Evolutionary conservation across 208 protist species (phyloP), one percentile per base, ranked within the genome.

Genomic region (Trypanosoma mega): DNA sequence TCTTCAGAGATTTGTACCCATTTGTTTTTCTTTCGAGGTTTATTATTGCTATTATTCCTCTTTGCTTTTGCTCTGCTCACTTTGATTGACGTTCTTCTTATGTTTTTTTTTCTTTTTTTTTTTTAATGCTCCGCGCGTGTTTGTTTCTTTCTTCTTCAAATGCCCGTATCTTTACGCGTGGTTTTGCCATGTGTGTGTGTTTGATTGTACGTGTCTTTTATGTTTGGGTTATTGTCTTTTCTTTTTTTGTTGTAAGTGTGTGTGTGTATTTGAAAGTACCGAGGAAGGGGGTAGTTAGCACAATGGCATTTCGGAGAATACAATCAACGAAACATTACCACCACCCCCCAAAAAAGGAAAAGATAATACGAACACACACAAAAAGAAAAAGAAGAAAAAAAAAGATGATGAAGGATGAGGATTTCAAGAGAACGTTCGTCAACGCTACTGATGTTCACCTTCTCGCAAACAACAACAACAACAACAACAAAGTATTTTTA

Each of bases 71-170:
- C 36, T 50, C 18, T 30, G 54, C 21, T 39, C 8, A 16, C 7
- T 55, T 2, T 51, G 11, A 3, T 8, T 20, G 3, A 24, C 41
- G 24, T 41, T 30, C 33, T 44, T 59, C 3, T 59, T 47, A 47
- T 47, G 9, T 59, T 47, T 59, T 59, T 59, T 44, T 47, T 47
- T 59, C 18, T 23, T 59, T 7, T 44, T 9, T 47, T 20, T 43
- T 44, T 23, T 47, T 34, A n/a, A 33, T 31, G 18, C 31, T 58
- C 34, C 23, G 5, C n/a, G n/a, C n/a, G n/a, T n/a, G 11, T 14
- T 14, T 14, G 11, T 24, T 18, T 24, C 44, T 9, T 48, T n/a
- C 44, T 48, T 7, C 9, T 54, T 9, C 31, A 29, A n/a, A 11
- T 6, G 12, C 11, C 23, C 24, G 9, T 31, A 11, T 54, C 4